Evolutionary conservation across 208 protist species (phyloP), one percentile per base, ranked within the genome.

Genomic region (Leptomonas pyrrhocoris): DNA sequence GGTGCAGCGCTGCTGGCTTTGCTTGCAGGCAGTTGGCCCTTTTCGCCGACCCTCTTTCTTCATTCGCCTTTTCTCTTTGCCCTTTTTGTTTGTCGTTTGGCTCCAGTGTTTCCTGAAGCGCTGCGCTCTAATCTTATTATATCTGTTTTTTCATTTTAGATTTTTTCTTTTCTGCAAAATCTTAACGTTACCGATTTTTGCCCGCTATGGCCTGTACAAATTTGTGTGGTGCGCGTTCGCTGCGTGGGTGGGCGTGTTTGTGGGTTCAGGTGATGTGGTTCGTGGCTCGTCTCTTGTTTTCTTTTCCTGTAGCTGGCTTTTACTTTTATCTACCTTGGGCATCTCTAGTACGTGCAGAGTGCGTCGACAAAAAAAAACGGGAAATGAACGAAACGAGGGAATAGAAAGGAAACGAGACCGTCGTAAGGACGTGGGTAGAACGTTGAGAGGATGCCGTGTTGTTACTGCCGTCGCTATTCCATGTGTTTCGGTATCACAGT

Each of bases 251-350:
- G 13, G 38, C 38, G 38, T 15, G 6, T 42, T 42, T 6, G 13
- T 42, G 38, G 38, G 6, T 42, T 6, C 9, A 6, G 38, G 38
- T 42, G 6, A 13, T 23, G 36, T 56, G 28, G 2, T 42, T 40
- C 65, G 23, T 63, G 31, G 6, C 11, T 54, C 9, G 2, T 28
- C 27, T 36, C 7, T 21, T 4, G 13, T 51, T 55, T 55, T n/a
- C 12, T 43, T 63, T 31, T 25, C 61, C 34, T 61, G 42, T 69
- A 69, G 64, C 53, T 69, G 30, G 60, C 43, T 66, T 66, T 13
- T 51, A n/a, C n/a, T n/a, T n/a, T 7, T 25, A 7, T 63, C 25
- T 51, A 23, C 31, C 60, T 66, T 66, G 55, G 60, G 60, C 46
- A 66, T 8, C 31, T 21, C 21, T 66, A 53, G 46, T 31, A 66